These are phyloP conservation scores for Brassica cretica DNA, from an alignment of 345 rosid genomes.

Conservation along the genomic window DNA sequence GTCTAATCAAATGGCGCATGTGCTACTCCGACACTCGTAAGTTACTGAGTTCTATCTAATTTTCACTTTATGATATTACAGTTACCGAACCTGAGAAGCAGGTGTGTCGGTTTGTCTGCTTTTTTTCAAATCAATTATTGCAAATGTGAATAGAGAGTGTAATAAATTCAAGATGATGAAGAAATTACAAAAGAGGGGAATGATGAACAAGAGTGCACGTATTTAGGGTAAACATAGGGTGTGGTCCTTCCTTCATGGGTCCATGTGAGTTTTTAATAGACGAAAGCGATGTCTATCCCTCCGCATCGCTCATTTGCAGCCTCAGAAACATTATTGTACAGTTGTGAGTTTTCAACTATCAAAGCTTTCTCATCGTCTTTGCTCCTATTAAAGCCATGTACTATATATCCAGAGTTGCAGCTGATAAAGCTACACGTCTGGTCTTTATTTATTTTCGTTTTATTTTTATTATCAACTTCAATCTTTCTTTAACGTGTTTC, in stretches of 20 bases:
- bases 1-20: conserved; percentile 31
- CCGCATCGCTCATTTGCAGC: conserved; percentile 48
- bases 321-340: conserved; percentile 47
- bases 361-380: conserved; percentile 28
- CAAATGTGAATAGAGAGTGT: conserved; percentile 1
- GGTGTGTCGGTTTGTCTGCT: background rate
- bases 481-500: conserved; percentile 41
- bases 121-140: conserved; percentile 25
- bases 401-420: conserved; percentile 37
- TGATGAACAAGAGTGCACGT: conserved; percentile 35
- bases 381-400: conserved; percentile 28
- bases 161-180: conserved; percentile 27
- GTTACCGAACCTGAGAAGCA: conserved; percentile 6
- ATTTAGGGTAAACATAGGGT: conserved; percentile 10
- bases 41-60: conserved; percentile 12
- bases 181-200: conserved; percentile 21
- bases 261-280: conserved; percentile 39
- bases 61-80: background rate
- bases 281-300: conserved; percentile 54
- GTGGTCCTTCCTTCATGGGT: conserved; percentile 39
- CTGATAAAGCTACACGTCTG: conserved; percentile 36
- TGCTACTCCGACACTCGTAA: conserved; percentile 15
- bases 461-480: background rate
- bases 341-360: background rate
- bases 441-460: background rate